A percentile compares a stretch with the other conserved stretches of the same genome.
Conservation (phyloP, 1,284 basidiomycete genomes). For the Apiotrichum porosum region DNA sequence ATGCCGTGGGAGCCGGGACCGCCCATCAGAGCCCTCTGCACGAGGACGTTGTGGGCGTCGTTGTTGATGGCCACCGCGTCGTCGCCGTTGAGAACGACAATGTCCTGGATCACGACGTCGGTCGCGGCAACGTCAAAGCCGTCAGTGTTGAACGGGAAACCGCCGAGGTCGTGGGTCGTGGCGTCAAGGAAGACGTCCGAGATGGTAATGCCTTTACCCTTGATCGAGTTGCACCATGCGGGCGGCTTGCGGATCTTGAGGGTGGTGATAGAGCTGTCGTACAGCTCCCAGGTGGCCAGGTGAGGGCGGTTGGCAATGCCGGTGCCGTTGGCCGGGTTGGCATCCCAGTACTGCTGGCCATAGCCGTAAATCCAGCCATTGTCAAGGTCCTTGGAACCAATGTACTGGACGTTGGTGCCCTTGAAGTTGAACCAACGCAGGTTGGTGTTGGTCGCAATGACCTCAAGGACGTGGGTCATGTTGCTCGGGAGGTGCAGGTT, state of each 20-base stretch:
- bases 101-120: slow-evolving; percentile 15
- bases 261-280: slow-evolving; percentile 48
- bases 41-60: slow-evolving; percentile 51
- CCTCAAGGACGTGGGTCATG: slow-evolving; percentile 48
- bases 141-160: slow-evolving; percentile 55
- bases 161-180: slow-evolving; percentile 45
- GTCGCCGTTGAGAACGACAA: slow-evolving; percentile 50
- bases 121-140: slow-evolving; percentile 49
- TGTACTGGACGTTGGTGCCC: slow-evolving; percentile 20
- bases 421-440: slow-evolving; percentile 23
- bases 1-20: slow-evolving; percentile 54
- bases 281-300: slow-evolving; percentile 53
- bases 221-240: slow-evolving; percentile 53
- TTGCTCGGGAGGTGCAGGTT: slow-evolving; percentile 53
- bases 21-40: slow-evolving; percentile 50
- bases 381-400: slow-evolving; percentile 24
- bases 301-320: slow-evolving; percentile 48
- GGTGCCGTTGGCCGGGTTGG: slow-evolving; percentile 43
- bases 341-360: slow-evolving; percentile 56
- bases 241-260: slow-evolving; percentile 55
- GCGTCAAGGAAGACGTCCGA: slow-evolving; percentile 54
- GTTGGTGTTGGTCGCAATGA: neutral
- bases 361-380: slow-evolving; percentile 38
- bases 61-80: slow-evolving; percentile 54
- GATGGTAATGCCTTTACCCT: slow-evolving; percentile 52